Evolutionary conservation across 495 filamentous ascomycete genomes (phyloP).

Genomic region (Opeltia flavorubescens): DNA sequence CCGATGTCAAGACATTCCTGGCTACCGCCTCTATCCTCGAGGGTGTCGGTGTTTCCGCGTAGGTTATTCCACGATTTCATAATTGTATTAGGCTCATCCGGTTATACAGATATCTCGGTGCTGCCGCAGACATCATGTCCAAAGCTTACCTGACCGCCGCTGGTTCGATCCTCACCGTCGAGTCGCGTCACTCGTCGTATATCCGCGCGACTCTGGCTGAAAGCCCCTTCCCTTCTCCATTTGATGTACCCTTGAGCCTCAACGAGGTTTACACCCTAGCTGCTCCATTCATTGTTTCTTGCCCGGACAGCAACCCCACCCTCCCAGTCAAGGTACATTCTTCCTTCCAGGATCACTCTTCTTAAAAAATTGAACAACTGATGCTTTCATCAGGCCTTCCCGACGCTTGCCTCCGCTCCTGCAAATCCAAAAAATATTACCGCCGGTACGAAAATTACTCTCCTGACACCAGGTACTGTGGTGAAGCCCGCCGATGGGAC

Average conservation of each 20-base stretch:
- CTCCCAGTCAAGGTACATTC: slow-evolving; percentile 46
- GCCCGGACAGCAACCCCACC: slow-evolving; percentile 36
- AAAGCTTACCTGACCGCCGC: slow-evolving; percentile 43
- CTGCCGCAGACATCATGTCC: slow-evolving; percentile 40
- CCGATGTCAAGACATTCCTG: slow-evolving; percentile 30
- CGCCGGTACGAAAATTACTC: slow-evolving; percentile 13
- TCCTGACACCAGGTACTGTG: slow-evolving; percentile 11
- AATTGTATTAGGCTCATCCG: too few relatives aligned
- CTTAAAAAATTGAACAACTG: not conserved
- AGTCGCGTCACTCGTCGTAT: slow-evolving; percentile 45
- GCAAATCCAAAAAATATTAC: slow-evolving; percentile 12
- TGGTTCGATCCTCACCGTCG: slow-evolving; percentile 46
- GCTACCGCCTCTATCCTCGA: slow-evolving; percentile 40
- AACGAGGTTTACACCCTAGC: slow-evolving; percentile 50
- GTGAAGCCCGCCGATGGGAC: slow-evolving; percentile 13
- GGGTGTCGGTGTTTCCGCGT: slow-evolving; percentile 38
- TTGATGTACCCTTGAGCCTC: slow-evolving; percentile 41
- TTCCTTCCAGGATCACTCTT: not conserved
- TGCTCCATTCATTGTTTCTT: slow-evolving; percentile 41
- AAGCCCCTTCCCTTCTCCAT: slow-evolving; percentile 38
- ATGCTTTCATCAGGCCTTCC: slow-evolving; percentile 31
- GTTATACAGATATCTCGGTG: slow-evolving; percentile 39
- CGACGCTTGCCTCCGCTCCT: slow-evolving; percentile 22
- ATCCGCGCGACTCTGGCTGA: slow-evolving; percentile 36
- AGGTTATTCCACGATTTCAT: not conserved